phyloP scores from a whole-genome alignment of 257 asterid genomes.

The Scutellaria barbata region DNA sequence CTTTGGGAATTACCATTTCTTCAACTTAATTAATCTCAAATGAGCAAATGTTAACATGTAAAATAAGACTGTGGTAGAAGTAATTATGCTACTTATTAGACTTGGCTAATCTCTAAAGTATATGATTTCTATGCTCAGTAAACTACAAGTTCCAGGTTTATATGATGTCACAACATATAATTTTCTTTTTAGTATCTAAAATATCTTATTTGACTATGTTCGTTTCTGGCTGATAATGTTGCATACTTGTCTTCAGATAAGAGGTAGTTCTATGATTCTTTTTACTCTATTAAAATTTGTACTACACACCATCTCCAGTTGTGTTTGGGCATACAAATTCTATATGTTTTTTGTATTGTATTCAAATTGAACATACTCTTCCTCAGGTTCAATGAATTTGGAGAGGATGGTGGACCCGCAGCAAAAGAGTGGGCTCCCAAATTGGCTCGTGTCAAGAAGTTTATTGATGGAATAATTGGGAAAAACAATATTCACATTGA shows the following conservation, averaged over 20 bases:
- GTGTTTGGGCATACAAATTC: background rate
- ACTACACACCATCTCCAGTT: background rate
- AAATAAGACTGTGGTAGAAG: background rate
- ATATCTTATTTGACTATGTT: background rate
- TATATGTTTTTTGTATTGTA: background rate
- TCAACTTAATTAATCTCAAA: no score
- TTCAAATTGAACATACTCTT: conserved; percentile 6
- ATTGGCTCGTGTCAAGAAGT: conserved; percentile 56
- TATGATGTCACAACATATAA: no score
- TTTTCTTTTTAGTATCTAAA: background rate
- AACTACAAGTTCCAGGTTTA: background rate
- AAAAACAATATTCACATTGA: conserved; percentile 52
- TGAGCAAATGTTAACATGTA: no score
- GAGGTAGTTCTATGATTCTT: background rate
- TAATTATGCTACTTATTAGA: background rate
- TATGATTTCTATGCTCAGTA: background rate
- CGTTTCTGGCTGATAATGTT: conserved; percentile 12
- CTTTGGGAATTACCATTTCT: background rate
- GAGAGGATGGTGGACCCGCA: conserved; percentile 89
- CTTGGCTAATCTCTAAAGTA: background rate
- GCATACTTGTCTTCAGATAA: conserved; percentile 9
- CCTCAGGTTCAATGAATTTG: conserved; percentile 81
- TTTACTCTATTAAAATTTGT: background rate
- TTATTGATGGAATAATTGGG: conserved; percentile 55
- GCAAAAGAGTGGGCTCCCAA: conserved; percentile 80